Base-by-base conservation (phyloP, 495 filamentous ascomycete genomes). In the Cercophora sp. region DNA sequence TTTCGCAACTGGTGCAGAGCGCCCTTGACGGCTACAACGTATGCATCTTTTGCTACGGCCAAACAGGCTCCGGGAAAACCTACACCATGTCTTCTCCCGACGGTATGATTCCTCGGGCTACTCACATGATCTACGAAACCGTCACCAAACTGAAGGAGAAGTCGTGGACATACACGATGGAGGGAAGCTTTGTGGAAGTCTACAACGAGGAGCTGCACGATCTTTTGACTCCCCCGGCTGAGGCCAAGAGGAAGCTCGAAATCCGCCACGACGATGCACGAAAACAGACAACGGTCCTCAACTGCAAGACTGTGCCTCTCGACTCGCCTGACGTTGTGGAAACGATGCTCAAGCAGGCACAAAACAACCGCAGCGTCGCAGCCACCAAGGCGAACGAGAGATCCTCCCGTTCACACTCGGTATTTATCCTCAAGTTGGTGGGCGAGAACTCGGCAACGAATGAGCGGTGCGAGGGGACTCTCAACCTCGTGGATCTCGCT, bases 151-250 rank as follows among this genome's bases (percentile, higher is more conserved):
- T 99, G 15, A 80, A 88, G 58, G 88, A 90, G 55, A 95, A 96
- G 65, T 93, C 91, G 26, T 99, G 93, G 93, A 78, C 78, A 25
- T 99, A 97, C 65, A 86, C 79, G 0, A 94, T 99, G 84, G 88
- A 91, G 63, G 93, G 94, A 5, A 87, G 85, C 54, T 99, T 97
- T 61, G 84, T 99, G n/a, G 93, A 99, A 65, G 94, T 99, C 22
- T 97, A 99, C 79, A 97, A 99, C 59, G 93, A 99, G 62, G 90
- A 90, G 54, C 76, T 97, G 55, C 90, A 96, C 69, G 93, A 99
- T 66, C 75, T 99, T 2, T 81, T 99, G 9, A 87, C 89, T 8
- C 82, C 81, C 5, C 49, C 41, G n/a, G 75, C 84, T 19, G 70
- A 88, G 29, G 85, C 87, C 57, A 89, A 87, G 68, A 91, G 89